phyloP scores from a whole-genome alignment of 345 rosid genomes.

The Rubroshorea leprosula region DNA sequence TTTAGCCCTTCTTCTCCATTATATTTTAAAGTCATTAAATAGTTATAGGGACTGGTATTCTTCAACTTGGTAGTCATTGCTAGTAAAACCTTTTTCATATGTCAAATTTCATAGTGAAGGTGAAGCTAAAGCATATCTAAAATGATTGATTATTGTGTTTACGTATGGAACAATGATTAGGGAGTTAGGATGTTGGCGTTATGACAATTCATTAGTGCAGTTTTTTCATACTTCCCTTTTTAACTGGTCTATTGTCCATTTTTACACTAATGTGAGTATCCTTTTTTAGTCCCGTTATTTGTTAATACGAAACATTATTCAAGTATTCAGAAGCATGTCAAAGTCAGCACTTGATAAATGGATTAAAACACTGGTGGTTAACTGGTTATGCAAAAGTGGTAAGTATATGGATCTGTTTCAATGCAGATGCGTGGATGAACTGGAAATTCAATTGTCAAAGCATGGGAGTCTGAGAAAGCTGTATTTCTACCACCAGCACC shows the following conservation, averaged over 20 bases:
- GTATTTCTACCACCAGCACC: conserved; percentile 93
- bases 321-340: neutral
- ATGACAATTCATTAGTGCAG: too few relatives aligned
- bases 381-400: neutral
- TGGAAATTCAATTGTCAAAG: conserved; percentile 86
- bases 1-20: too few relatives aligned
- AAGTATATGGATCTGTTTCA: conserved; percentile 9
- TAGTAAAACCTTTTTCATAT: neutral
- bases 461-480: conserved; percentile 93
- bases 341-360: neutral
- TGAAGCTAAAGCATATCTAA: neutral
- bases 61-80: neutral
- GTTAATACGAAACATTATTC: neutral
- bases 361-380: neutral
- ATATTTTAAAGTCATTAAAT: too few relatives aligned
- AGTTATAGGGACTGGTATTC: too few relatives aligned
- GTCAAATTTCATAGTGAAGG: neutral
- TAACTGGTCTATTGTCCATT: too few relatives aligned
- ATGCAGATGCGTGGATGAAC: conserved; percentile 92
- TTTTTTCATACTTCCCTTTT: too few relatives aligned
- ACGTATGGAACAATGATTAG: neutral
- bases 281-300: too few relatives aligned
- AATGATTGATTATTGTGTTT: neutral
- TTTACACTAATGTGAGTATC: neutral
- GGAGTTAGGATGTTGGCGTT: too few relatives aligned